Base-by-base conservation (phyloP, 2,329 filamentous ascomycete genomes). In the Xylaria hypoxylon region DNA sequence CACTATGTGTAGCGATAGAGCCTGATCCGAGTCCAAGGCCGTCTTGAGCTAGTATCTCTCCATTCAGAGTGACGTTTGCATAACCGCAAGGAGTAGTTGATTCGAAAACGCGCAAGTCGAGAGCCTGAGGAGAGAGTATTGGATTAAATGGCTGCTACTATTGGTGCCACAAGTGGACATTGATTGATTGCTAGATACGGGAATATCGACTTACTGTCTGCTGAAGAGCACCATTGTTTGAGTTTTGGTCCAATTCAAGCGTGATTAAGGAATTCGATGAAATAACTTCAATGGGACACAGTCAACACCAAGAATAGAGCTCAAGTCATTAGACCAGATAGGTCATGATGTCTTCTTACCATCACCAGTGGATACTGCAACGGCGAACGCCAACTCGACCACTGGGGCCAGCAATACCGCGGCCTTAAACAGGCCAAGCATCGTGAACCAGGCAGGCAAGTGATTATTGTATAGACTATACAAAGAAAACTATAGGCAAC, bases 11-110 rank as follows among this genome's bases (percentile, higher is more conserved):
- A 15, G 75, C 74, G 61, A 87, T 75, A 22, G 77, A 72, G 22
- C 83, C 83, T 33, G 78, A 79, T 55, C 84, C 83, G 48, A 72
- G 64, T n/a, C 80, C 80, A 61, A 78, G 74, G 22, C 73, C 78
- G 48, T 79, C 77, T 64, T 82, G 80, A 17, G 76, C 68, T 5
- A 86, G 76, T 5, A 73, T 44, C 64, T 83, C 79, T 64, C 80
- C 82, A 72, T 85, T 82, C 65, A 87, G 72, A 19, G 79, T 81
- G 64, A 86, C 77, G 68, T 83, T 83, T 68, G 79, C 81, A 71
- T 77, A 77, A 2, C 81, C 83, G 70, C 85, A 87, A 28, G 80
- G 77, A n/a, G 79, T 74, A 10, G 77, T 75, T 10, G 83, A 82
- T 64, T 83, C 80, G 35, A 80, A 73, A 42, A 86, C 75, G 67